phyloP scores from a whole-genome alignment of 2,329 filamentous ascomycete species.

The Verticillium nonalfalfae region DNA sequence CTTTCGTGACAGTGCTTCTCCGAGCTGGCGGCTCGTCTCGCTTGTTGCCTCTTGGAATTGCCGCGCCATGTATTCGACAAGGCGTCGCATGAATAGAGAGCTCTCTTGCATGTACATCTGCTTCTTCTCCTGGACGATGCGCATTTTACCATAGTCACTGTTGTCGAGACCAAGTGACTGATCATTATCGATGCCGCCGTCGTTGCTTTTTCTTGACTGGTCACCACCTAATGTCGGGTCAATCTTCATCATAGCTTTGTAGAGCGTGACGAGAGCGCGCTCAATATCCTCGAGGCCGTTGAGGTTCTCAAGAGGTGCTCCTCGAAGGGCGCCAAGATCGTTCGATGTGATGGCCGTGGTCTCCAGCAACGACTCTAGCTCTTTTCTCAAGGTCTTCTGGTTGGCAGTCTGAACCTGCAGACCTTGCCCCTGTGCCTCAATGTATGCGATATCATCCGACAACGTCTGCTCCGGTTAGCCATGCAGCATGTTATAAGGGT shows the following conservation, averaged over 20 bases:
- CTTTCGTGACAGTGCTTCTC: conserved; percentile 56
- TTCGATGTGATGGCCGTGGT: conserved; percentile 80
- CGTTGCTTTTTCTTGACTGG: conserved; percentile 40
- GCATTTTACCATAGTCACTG: conserved; percentile 81
- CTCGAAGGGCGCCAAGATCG: conserved; percentile 67
- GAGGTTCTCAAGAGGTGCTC: conserved; percentile 65
- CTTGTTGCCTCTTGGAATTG: conserved; percentile 73
- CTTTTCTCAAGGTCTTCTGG: conserved; percentile 86
- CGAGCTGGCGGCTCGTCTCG: conserved; percentile 60
- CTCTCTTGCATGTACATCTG: conserved; percentile 79
- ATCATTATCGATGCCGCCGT: conserved; percentile 34
- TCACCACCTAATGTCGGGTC: conserved; percentile 67
- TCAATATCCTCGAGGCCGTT: conserved; percentile 75
- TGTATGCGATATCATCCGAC: conserved; percentile 92
- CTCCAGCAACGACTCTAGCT: conserved; percentile 81
- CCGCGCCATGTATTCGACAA: conserved; percentile 75
- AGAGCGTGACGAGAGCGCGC: conserved; percentile 68
- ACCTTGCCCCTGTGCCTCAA: conserved; percentile 95
- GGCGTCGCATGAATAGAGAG: conserved; percentile 66
- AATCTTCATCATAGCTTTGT: conserved; percentile 89
- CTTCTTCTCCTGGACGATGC: conserved; percentile 89
- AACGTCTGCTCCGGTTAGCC: conserved; percentile 56
- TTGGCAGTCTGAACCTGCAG: conserved; percentile 96
- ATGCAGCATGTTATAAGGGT: background rate
- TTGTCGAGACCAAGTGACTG: conserved; percentile 34